A percentile compares a stretch with the other conserved stretches of the same genome.
Conservation (phyloP, 441 rosid species). For the Lepidium campestre region DNA sequence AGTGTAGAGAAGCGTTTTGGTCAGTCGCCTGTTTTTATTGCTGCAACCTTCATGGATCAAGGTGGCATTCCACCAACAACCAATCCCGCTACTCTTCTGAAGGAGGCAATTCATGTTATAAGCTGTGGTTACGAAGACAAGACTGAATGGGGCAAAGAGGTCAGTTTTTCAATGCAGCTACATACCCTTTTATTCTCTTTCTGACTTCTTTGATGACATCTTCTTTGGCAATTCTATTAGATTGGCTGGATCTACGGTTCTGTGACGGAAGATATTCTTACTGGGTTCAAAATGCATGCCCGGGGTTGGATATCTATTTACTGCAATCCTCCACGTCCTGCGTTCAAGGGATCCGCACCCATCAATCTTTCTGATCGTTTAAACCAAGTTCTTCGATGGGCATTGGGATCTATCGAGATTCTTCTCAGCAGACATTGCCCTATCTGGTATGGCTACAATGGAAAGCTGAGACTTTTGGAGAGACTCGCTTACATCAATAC, state of each 20-base stretch:
- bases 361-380: conserved; percentile 98
- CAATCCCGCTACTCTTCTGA: conserved; percentile 86
- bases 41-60: conserved; percentile 94
- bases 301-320: conserved; percentile 97
- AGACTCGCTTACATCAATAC: conserved; percentile 91
- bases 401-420: conserved; percentile 91
- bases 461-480: conserved; percentile 75
- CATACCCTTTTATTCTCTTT: neutral
- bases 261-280: conserved; percentile 94
- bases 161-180: conserved; percentile 22
- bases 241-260: conserved; percentile 99
- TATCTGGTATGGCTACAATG: conserved; percentile 92
- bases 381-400: conserved; percentile 99
- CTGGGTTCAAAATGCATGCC: conserved; percentile 98
- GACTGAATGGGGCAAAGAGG: conserved; percentile 99
- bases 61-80: conserved; percentile 95
- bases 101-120: conserved; percentile 97
- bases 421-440: conserved; percentile 97
- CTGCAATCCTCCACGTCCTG: conserved; percentile 98
- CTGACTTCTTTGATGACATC: conserved; percentile 4
- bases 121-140: conserved; percentile 99
- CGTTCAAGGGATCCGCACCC: conserved; percentile 98
- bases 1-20: conserved; percentile 96
- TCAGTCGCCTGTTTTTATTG: conserved; percentile 92
- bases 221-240: conserved; percentile 33